phyloP scores from a whole-genome alignment of 257 asterid species.

The Verbascum thapsus region DNA sequence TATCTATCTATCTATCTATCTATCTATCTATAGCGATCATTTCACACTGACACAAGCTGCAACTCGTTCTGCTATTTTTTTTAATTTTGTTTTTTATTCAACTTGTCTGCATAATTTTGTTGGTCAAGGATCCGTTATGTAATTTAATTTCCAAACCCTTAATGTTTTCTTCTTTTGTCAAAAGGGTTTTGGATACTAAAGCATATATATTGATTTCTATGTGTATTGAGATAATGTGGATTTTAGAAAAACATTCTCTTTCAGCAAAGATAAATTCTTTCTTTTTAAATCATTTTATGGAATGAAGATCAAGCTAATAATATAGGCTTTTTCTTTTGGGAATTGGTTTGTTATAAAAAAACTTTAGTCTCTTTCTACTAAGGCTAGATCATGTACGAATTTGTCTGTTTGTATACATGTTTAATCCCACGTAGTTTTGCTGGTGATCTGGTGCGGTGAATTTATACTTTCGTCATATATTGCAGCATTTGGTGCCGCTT shows the following conservation, averaged over 20 bases:
- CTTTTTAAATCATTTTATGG: not conserved
- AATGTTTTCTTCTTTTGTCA: not conserved
- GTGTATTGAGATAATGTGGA: not conserved
- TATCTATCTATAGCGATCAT: not conserved
- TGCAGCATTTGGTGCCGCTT: not conserved
- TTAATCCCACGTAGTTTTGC: not conserved
- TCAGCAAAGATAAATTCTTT: not conserved
- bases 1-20: not conserved
- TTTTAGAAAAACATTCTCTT: not conserved
- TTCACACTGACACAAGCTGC: not conserved
- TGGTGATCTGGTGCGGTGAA: not conserved
- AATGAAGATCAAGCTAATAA: not conserved
- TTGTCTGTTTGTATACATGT: not conserved
- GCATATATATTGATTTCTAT: not conserved
- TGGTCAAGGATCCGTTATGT: not conserved
- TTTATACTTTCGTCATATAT: not conserved
- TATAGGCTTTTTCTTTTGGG: not conserved
- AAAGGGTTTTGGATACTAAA: slow-evolving; percentile 14
- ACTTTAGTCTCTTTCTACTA: not conserved
- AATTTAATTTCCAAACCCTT: not conserved
- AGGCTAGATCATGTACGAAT: not conserved
- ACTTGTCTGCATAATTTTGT: slow-evolving; percentile 12
- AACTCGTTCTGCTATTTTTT: not conserved
- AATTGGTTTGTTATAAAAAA: not conserved
- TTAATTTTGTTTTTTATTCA: not conserved